phyloP scores from a whole-genome alignment of 176 grass and related monocot genomes.

The Hyparrhenia diplandra region DNA sequence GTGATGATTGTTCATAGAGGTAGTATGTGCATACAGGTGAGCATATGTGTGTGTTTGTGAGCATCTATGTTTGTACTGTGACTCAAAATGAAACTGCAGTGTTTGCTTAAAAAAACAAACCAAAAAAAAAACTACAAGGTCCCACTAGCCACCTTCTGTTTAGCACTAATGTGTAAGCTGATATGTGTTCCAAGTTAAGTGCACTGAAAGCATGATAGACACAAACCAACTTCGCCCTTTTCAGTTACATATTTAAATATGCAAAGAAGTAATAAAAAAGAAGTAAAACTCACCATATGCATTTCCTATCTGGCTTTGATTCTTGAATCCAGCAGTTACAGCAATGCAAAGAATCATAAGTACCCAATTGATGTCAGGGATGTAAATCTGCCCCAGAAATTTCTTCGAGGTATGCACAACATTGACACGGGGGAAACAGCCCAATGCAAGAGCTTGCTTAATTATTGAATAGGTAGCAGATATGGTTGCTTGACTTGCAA shows the following conservation, averaged over 20 bases:
- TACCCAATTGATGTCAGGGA: conserved; percentile 90
- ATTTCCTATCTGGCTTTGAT: conserved; percentile 71
- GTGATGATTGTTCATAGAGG: not conserved
- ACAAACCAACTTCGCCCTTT: not conserved
- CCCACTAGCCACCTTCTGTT: not conserved
- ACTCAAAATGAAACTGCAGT: not conserved
- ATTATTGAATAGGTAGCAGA: conserved; percentile 86
- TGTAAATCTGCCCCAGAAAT: conserved; percentile 83
- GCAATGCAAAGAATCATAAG: conserved; percentile 86
- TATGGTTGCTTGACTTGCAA: conserved; percentile 93
- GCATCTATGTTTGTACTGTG: not conserved
- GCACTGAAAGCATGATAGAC: not conserved
- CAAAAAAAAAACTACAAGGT: not conserved
- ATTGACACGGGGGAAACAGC: conserved; percentile 85
- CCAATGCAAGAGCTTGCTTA: conserved; percentile 70
- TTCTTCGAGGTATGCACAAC: conserved; percentile 80
- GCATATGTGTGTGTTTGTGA: not conserved
- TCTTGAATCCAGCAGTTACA: conserved; percentile 87
- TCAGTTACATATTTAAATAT: conserved; percentile 7
- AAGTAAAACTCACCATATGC: conserved; percentile 71
- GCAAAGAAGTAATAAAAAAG: not conserved
- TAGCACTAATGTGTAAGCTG: not conserved
- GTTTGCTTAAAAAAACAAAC: not conserved
- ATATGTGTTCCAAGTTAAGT: not conserved
- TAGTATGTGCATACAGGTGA: not conserved